Evolutionary conservation across 2,329 filamentous ascomycete species (phyloP).

Genomic region (Ceratocystis lukuohia): DNA sequence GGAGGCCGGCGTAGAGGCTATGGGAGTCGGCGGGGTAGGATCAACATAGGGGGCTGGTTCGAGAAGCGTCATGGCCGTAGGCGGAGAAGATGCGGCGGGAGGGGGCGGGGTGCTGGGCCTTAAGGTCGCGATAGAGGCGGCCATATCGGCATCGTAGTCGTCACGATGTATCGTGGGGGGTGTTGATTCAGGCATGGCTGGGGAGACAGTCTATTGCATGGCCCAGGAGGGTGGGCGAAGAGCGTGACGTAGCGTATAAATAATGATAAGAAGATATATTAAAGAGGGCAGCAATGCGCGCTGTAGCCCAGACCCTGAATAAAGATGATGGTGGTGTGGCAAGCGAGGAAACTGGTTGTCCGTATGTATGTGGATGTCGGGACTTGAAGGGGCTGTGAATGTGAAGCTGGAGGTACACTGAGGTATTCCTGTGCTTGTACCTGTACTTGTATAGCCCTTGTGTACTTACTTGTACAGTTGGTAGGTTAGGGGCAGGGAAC

Average conservation of each 20-base stretch:
- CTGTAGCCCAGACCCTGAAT: not conserved
- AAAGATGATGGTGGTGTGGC: not conserved
- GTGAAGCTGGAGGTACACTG: not conserved
- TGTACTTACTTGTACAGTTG: too few species aligned
- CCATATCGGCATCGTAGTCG: slow-evolving; percentile 3
- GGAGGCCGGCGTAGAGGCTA: slow-evolving; percentile 42
- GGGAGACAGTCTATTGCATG: slow-evolving; percentile 1
- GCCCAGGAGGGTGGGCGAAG: not conserved
- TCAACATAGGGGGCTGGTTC: slow-evolving; percentile 40
- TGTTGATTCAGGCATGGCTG: slow-evolving; percentile 2
- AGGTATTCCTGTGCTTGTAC: not conserved
- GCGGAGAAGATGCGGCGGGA: slow-evolving; percentile 22
- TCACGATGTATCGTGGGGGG: slow-evolving; percentile 7
- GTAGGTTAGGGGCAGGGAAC: not conserved
- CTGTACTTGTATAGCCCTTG: not conserved
- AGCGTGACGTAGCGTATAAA: not conserved
- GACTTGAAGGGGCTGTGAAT: not conserved
- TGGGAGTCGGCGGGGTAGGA: slow-evolving; percentile 44
- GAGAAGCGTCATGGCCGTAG: slow-evolving; percentile 33
- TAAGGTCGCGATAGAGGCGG: slow-evolving; percentile 35
- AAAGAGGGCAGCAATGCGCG: not conserved
- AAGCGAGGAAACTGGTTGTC: too few species aligned
- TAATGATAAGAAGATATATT: not conserved
- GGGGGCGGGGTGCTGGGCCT: slow-evolving; percentile 30
- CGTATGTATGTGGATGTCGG: not conserved